Percentiles rank a stretch among this genome's conserved stretches.
Conservation (phyloP, 106 monocot species). For the Dendrobium nobile region DNA sequence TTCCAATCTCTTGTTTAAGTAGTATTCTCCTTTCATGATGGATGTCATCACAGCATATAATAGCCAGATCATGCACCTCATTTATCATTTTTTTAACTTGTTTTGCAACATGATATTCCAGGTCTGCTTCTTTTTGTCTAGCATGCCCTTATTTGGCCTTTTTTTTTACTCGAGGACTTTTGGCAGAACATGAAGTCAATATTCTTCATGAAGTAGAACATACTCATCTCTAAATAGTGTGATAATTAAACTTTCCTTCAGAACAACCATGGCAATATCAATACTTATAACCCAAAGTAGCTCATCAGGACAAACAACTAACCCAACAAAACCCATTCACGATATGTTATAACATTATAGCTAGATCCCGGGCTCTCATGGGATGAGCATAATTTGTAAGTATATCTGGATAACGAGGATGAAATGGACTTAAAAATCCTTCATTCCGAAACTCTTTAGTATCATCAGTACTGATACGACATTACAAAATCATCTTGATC, state of each 20-base stretch:
- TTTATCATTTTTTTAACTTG: constrained; percentile 97
- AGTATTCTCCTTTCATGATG: too few relatives aligned
- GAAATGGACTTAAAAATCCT: constrained; percentile 95
- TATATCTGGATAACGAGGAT: constrained; percentile 98
- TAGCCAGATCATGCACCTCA: too few relatives aligned
- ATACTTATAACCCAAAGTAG: constrained; percentile 96
- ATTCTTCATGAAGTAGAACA: constrained; percentile 82
- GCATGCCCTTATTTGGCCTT: constrained; percentile 93
- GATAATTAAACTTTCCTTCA: constrained; percentile 82
- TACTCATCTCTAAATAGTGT: constrained; percentile 94
- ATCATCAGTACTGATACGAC: constrained; percentile 58
- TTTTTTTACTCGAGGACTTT: constrained; percentile 83
- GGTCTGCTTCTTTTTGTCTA: constrained; percentile 91
- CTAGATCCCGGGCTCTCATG: constrained; percentile 97
- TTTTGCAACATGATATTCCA: constrained; percentile 96
- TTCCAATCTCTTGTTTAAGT: too few relatives aligned
- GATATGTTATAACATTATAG: constrained; percentile 90
- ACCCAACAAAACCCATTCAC: constrained; percentile 93
- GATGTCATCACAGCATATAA: too few relatives aligned
- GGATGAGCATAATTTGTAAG: constrained; percentile 98
- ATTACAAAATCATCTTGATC: too few relatives aligned
- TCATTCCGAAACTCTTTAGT: constrained; percentile 94
- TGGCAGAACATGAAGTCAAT: constrained; percentile 83
- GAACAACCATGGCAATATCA: constrained; percentile 96
- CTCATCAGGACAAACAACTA: constrained; percentile 98